Conservation (phyloP, 345 rosid species). For the Noccaea bulbosa region DNA sequence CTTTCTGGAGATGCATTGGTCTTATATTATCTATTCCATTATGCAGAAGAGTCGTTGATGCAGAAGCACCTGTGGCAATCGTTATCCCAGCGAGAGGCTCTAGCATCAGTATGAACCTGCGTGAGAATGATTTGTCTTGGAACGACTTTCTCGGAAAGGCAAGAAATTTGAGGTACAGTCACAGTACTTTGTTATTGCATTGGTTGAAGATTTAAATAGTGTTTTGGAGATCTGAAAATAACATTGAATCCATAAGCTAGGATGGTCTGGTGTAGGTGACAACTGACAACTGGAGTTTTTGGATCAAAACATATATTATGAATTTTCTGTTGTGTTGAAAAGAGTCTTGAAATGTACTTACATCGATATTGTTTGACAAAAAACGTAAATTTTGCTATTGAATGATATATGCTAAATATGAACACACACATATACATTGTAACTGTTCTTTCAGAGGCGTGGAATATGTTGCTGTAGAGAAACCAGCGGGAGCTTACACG, state of each 20-base stretch:
- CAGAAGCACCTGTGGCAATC: slow-evolving; percentile 83
- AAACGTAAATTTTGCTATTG: no score
- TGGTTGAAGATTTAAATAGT: background rate
- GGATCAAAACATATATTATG: no score
- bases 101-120: slow-evolving; percentile 56
- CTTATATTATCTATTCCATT: slow-evolving; percentile 43
- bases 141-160: slow-evolving; percentile 65
- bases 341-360: no score
- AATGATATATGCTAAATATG: no score
- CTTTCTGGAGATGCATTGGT: slow-evolving; percentile 28
- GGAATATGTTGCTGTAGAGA: slow-evolving; percentile 74
- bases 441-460: slow-evolving; percentile 54
- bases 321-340: no score
- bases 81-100: slow-evolving; percentile 70
- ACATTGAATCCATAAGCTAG: no score
- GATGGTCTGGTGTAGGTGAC: no score
- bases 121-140: slow-evolving; percentile 84
- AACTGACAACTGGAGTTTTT: no score
- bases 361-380: no score
- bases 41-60: slow-evolving; percentile 88
- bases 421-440: no score
- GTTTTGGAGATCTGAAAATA: no score
- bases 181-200: background rate
- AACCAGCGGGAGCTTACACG: slow-evolving; percentile 75
- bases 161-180: slow-evolving; percentile 55